phyloP scores from a whole-genome alignment of 208 protist genomes.

The Acanthamoeba castellanii region DNA sequence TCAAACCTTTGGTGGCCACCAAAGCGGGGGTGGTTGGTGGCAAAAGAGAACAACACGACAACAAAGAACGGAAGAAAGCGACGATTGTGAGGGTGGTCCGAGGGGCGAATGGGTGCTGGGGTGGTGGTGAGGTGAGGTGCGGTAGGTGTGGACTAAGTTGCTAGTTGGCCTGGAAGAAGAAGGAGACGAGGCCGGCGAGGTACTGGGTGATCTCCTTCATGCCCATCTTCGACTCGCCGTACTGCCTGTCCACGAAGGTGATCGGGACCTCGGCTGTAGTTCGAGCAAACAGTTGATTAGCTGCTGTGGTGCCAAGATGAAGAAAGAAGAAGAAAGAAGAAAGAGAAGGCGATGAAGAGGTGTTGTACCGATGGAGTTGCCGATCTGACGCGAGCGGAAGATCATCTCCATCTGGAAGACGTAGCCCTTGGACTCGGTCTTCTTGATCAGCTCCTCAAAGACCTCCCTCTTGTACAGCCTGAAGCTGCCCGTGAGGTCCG shows the following conservation, averaged over 20 bases:
- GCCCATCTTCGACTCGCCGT: conserved; percentile 87
- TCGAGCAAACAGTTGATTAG: not conserved
- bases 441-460: conserved; percentile 82
- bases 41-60: too few relatives aligned
- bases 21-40: too few relatives aligned
- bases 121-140: too few relatives aligned
- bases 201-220: conserved; percentile 86
- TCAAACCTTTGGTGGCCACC: too few relatives aligned
- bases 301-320: too few relatives aligned
- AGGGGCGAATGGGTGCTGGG: too few relatives aligned
- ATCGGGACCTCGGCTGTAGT: conserved; percentile 82
- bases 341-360: not conserved
- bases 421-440: conserved; percentile 87
- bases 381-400: conserved; percentile 81
- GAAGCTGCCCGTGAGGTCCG: conserved; percentile 90
- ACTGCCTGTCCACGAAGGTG: conserved; percentile 89
- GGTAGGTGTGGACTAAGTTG: too few relatives aligned
- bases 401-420: conserved; percentile 93
- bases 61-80: too few relatives aligned
- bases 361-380: conserved; percentile 84
- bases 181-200: conserved; percentile 81
- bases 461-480: conserved; percentile 88
- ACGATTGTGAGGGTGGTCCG: too few relatives aligned
- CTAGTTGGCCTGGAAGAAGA: conserved; percentile 77
- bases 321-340: not conserved